A percentile compares a stretch with the other conserved stretches of the same genome.
These are phyloP conservation scores for Physaria fendleri DNA, from an alignment of 345 rosid genomes.

Conservation along the genomic window DNA sequence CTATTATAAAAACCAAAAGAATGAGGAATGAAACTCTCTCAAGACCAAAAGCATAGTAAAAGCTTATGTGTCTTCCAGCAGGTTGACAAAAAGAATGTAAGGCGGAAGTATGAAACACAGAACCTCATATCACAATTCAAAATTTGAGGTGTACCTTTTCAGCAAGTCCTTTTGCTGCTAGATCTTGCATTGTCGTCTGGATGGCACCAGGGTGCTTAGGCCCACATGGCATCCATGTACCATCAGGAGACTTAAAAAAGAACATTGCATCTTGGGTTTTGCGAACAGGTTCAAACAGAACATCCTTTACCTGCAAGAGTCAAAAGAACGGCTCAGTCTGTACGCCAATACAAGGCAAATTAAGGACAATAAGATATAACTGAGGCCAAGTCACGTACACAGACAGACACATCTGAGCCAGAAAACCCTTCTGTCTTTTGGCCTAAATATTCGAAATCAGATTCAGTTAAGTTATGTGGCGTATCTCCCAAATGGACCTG, in stretches of 20 bases:
- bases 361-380: neutral
- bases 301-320: conserved; percentile 71
- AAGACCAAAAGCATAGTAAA: neutral
- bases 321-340: no score
- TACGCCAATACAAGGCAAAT: no score
- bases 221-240: conserved; percentile 83
- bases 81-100: neutral
- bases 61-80: neutral
- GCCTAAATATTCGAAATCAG: conserved; percentile 81
- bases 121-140: neutral
- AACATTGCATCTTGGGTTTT: conserved; percentile 91
- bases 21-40: neutral
- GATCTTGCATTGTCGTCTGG: conserved; percentile 74
- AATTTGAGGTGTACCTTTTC: conserved; percentile 42
- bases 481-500: conserved; percentile 97
- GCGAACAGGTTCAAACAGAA: conserved; percentile 90
- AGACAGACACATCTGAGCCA: conserved; percentile 91
- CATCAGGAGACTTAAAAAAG: conserved; percentile 52
- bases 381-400: conserved; percentile 47
- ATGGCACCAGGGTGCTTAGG: conserved; percentile 75
- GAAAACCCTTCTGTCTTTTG: conserved; percentile 83
- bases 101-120: neutral
- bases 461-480: conserved; percentile 77
- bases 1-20: neutral
- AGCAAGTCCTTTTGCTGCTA: conserved; percentile 69